phyloP scores from a whole-genome alignment of 2,329 filamentous ascomycete species.

The Diaporthe vexans region DNA sequence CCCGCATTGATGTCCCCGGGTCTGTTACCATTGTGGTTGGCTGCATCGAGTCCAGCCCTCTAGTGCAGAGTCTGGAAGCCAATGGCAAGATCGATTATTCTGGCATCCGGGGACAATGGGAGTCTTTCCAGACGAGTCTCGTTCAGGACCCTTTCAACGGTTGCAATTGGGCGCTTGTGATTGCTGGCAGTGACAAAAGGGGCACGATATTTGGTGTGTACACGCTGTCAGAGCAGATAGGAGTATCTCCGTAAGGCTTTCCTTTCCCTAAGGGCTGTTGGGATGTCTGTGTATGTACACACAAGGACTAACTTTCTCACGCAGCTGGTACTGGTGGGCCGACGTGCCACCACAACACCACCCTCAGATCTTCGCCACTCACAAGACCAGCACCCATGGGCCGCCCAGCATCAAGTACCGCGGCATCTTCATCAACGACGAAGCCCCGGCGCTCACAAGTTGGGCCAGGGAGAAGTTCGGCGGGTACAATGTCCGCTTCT shows the following conservation, averaged over 20 bases:
- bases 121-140: conserved; percentile 66
- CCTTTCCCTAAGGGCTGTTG: background rate
- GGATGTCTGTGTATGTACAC: rapidly evolving
- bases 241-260: conserved; percentile 65
- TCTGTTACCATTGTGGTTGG: conserved; percentile 64
- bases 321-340: conserved; percentile 70
- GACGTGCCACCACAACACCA: conserved; percentile 67
- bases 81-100: conserved; percentile 62
- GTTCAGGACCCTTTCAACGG: conserved; percentile 62
- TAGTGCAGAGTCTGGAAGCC: conserved; percentile 61
- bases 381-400: conserved; percentile 61
- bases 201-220: conserved; percentile 72
- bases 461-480: conserved; percentile 40
- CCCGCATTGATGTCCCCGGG: background rate
- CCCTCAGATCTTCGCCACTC: conserved; percentile 63
- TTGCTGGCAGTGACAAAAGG: conserved; percentile 70
- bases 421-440: conserved; percentile 75
- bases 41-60: conserved; percentile 60
- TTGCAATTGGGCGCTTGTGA: conserved; percentile 64
- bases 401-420: conserved; percentile 71
- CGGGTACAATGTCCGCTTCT: conserved; percentile 65
- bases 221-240: conserved; percentile 72
- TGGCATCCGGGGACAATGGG: conserved; percentile 68
- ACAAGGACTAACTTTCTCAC: background rate
- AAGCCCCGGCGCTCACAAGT: conserved; percentile 65